phyloP scores from a whole-genome alignment of 306 rosid genomes.

The Pterocarpus macrocarpus region DNA sequence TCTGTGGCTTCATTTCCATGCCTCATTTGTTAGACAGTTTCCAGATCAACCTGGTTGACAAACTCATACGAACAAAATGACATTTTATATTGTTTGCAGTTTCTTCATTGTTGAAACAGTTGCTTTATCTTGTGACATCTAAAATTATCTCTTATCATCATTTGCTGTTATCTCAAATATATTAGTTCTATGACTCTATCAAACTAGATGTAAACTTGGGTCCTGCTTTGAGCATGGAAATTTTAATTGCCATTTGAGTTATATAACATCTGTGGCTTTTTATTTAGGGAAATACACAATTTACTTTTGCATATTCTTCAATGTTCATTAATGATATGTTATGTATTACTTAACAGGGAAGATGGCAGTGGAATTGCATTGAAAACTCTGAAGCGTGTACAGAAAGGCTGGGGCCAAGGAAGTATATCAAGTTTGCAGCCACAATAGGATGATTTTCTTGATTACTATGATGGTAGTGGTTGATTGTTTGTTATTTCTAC shows the following conservation, averaged over 20 bases:
- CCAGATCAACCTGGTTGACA: slow-evolving; percentile 36
- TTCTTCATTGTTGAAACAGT: slow-evolving; percentile 40
- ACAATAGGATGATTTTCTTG: slow-evolving; percentile 58
- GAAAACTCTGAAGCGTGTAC: slow-evolving; percentile 77
- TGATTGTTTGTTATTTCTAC: slow-evolving; percentile 27
- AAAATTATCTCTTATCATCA: slow-evolving; percentile 5
- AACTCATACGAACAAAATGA: background rate
- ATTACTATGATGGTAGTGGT: slow-evolving; percentile 57
- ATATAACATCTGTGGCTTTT: slow-evolving; percentile 30
- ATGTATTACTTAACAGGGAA: slow-evolving; percentile 62
- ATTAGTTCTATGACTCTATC: slow-evolving; percentile 5
- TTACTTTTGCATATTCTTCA: slow-evolving; percentile 23
- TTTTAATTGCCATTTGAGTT: slow-evolving; percentile 27
- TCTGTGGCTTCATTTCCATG: slow-evolving; percentile 3
- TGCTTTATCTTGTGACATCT: slow-evolving; percentile 8
- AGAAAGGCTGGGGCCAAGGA: slow-evolving; percentile 90
- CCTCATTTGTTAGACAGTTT: slow-evolving; percentile 32
- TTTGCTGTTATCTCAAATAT: slow-evolving; percentile 31
- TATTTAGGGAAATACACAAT: slow-evolving; percentile 3
- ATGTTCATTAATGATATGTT: slow-evolving; percentile 40
- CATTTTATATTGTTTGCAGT: slow-evolving; percentile 14
- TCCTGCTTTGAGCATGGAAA: slow-evolving; percentile 26
- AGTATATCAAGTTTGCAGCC: slow-evolving; percentile 63
- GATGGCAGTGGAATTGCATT: slow-evolving; percentile 74
- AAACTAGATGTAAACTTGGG: slow-evolving; percentile 37